These are phyloP conservation scores for Podila epicladia DNA, from an alignment of 192 early-diverging fungal genomes.

Conservation along the genomic window DNA sequence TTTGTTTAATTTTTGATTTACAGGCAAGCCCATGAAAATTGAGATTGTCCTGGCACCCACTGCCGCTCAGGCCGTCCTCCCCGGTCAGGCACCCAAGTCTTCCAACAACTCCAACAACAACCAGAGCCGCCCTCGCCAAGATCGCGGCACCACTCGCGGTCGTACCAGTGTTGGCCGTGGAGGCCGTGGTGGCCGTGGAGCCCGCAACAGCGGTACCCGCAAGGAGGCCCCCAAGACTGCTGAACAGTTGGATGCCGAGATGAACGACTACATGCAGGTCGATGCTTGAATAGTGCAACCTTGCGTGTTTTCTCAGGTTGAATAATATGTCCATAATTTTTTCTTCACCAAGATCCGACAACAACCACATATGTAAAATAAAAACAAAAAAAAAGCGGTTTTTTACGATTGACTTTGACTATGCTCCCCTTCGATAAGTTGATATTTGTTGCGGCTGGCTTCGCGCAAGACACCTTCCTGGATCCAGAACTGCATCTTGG, in stretches of 20 bases:
- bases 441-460: slow-evolving; percentile 15
- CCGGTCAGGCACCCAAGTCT: slow-evolving; percentile 34
- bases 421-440: slow-evolving; percentile 2
- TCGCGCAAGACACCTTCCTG: slow-evolving; percentile 27
- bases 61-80: slow-evolving; percentile 42
- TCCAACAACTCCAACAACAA: slow-evolving; percentile 14
- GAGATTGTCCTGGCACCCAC: slow-evolving; percentile 58
- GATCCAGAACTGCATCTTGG: slow-evolving; percentile 29
- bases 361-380: neutral
- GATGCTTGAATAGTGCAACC: slow-evolving; percentile 30
- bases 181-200: slow-evolving; percentile 52
- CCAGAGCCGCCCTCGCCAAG: neutral
- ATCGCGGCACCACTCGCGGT: slow-evolving; percentile 33
- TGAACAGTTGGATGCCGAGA: slow-evolving; percentile 59
- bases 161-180: too few relatives aligned
- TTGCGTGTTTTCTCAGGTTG: neutral
- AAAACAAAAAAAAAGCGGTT: neutral
- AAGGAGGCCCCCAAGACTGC: slow-evolving; percentile 53
- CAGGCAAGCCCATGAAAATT: slow-evolving; percentile 57
- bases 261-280: slow-evolving; percentile 62
- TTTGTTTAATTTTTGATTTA: slow-evolving; percentile 7
- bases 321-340: slow-evolving; percentile 1
- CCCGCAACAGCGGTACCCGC: slow-evolving; percentile 32
- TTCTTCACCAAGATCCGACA: neutral
- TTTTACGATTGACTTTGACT: neutral